These are phyloP conservation scores for Trifolium subterraneum DNA, from an alignment of 306 rosid genomes.

Conservation along the genomic window DNA sequence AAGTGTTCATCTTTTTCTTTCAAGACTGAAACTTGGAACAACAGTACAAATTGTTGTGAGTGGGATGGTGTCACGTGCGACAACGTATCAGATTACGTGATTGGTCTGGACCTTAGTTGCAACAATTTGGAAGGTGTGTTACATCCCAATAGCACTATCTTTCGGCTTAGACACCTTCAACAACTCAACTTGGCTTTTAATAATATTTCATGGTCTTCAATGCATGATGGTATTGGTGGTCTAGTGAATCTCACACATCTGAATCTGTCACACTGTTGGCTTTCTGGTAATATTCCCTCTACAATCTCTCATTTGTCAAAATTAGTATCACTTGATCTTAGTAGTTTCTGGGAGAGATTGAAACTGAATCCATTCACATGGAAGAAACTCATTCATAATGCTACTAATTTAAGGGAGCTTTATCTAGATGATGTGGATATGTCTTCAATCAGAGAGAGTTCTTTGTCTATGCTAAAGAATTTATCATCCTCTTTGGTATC, in stretches of 20 bases:
- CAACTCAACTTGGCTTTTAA: no score
- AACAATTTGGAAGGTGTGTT: neutral
- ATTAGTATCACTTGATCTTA: no score
- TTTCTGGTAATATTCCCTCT: no score
- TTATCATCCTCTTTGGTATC: neutral
- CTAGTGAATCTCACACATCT: no score
- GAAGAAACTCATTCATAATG: neutral
- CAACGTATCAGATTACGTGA: neutral
- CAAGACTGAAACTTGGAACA: neutral
- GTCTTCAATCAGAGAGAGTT: neutral
- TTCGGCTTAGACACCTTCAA: neutral
- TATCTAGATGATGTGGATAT: rapidly evolving
- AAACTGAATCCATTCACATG: neutral
- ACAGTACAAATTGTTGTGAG: neutral
- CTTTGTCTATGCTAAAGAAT: neutral
- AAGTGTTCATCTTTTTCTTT: neutral
- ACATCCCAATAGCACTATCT: neutral
- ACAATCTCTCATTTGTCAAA: no score
- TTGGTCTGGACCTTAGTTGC: neutral
- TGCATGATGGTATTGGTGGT: no score
- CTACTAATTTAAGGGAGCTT: neutral
- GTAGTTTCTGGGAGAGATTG: no score
- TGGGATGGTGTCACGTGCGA: neutral
- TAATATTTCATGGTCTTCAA: no score
- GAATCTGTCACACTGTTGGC: no score